Conservation (phyloP, 2,329 filamentous ascomycete species). For the Sclerotiophoma versabilis region DNA sequence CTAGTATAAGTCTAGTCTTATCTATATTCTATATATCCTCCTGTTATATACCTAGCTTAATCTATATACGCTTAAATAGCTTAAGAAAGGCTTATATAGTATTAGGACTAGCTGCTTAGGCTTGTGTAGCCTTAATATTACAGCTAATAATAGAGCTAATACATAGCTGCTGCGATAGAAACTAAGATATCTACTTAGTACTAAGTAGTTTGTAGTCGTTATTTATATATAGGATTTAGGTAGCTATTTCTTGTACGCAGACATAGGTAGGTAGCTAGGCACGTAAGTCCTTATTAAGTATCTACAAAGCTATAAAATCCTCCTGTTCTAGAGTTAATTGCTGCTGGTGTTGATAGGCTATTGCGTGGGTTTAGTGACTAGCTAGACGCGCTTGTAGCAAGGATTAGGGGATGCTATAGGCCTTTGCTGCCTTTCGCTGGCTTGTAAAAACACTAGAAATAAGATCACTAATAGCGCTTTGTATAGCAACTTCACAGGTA, state of each 20-base stretch:
- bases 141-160: slow-evolving; percentile 20
- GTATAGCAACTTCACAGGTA: slow-evolving; percentile 13
- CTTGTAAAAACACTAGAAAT: slow-evolving; percentile 21
- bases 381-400: slow-evolving; percentile 10
- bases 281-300: slow-evolving; percentile 24
- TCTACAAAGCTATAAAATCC: slow-evolving; percentile 24
- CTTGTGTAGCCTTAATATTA: slow-evolving; percentile 11
- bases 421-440: slow-evolving; percentile 14
- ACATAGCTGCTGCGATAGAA: slow-evolving; percentile 21
- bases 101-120: slow-evolving; percentile 14
- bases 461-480: slow-evolving; percentile 18
- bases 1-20: slow-evolving; percentile 18
- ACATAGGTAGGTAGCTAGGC: slow-evolving; percentile 18
- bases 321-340: slow-evolving; percentile 24
- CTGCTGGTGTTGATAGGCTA: slow-evolving; percentile 21
- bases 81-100: slow-evolving; percentile 19
- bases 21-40: slow-evolving; percentile 25
- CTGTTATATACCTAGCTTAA: slow-evolving; percentile 15
- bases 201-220: slow-evolving; percentile 17
- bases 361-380: slow-evolving; percentile 3
- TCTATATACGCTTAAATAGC: slow-evolving; percentile 16
- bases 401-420: slow-evolving; percentile 8
- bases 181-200: slow-evolving; percentile 21
- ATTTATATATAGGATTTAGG: slow-evolving; percentile 20
- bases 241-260: slow-evolving; percentile 23